These are phyloP conservation scores for Cladophialophora psammophila DNA, from an alignment of 2,329 filamentous ascomycete genomes.

Conservation along the genomic window DNA sequence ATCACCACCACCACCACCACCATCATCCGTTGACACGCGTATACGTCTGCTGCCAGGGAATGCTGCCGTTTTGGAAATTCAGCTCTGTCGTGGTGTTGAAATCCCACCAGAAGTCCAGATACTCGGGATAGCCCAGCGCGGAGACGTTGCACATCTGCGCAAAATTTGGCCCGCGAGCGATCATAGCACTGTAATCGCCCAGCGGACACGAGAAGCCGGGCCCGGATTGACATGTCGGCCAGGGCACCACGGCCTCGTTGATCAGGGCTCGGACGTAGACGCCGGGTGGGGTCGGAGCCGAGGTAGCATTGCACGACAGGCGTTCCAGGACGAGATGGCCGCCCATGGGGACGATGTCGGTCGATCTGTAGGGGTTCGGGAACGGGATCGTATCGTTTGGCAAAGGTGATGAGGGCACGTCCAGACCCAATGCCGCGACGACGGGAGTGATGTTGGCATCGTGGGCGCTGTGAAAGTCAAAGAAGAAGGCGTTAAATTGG, in stretches of 20 bases:
- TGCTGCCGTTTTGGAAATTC: slow-evolving; percentile 18
- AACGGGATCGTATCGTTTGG: slow-evolving; percentile 21
- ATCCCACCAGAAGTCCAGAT: slow-evolving; percentile 22
- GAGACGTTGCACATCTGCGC: slow-evolving; percentile 14
- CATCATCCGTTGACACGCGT: slow-evolving; percentile 5
- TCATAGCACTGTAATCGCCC: slow-evolving; percentile 5
- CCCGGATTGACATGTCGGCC: slow-evolving; percentile 16
- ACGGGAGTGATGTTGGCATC: slow-evolving; percentile 23
- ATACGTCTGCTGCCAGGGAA: slow-evolving; percentile 15
- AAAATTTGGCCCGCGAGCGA: slow-evolving; percentile 11
- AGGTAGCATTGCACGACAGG: slow-evolving; percentile 18
- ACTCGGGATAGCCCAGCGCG: slow-evolving; percentile 16
- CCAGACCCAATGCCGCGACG: slow-evolving; percentile 17
- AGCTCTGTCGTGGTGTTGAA: slow-evolving; percentile 15
- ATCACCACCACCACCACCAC: neutral
- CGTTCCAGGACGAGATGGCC: slow-evolving; percentile 20
- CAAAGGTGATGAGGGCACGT: slow-evolving; percentile 6
- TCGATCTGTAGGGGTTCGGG: slow-evolving; percentile 14
- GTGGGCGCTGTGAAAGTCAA: neutral
- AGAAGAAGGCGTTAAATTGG: neutral
- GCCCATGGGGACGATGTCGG: slow-evolving; percentile 25
- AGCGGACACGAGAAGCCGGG: slow-evolving; percentile 22
- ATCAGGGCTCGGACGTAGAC: slow-evolving; percentile 17
- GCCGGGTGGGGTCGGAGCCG: slow-evolving; percentile 1
- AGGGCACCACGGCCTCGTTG: slow-evolving; percentile 24